Conservation (phyloP, 108 stramenopile genomes). For the Conticribra weissflogii region DNA sequence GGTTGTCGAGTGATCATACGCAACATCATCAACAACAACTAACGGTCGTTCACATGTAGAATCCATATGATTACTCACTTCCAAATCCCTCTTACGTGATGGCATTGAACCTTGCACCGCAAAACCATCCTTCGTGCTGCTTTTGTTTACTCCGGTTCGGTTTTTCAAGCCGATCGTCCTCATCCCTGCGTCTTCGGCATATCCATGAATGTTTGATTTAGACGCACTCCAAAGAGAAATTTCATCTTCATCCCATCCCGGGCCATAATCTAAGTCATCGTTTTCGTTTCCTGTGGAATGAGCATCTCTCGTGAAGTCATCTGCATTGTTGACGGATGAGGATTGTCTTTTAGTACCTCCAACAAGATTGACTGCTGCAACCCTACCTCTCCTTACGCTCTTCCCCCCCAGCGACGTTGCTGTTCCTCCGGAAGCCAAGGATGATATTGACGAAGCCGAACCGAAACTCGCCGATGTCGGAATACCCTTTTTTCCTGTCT, state of each 20-base stretch:
- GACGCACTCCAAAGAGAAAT: conserved; percentile 44
- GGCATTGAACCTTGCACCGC: too few species aligned
- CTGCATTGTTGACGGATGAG: too few species aligned
- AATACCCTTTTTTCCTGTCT: background rate
- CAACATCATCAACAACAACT: background rate
- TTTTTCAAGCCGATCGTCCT: background rate
- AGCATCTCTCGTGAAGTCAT: too few species aligned
- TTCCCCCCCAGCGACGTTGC: background rate
- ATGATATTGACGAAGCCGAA: conserved; percentile 23
- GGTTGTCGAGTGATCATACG: conserved; percentile 28
- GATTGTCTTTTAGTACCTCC: background rate
- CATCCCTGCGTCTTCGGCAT: background rate
- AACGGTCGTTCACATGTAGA: too few species aligned
- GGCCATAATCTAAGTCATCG: background rate
- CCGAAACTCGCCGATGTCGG: conserved; percentile 17
- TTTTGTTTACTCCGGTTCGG: too few species aligned
- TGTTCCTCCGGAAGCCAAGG: conserved; percentile 14
- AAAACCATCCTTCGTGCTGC: too few species aligned
- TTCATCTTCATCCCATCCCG: conserved; percentile 57
- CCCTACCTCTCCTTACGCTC: background rate
- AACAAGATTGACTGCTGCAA: background rate
- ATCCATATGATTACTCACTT: too few species aligned
- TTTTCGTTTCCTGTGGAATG: too few species aligned
- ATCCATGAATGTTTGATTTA: background rate
- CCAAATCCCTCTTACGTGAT: too few species aligned